Base-by-base conservation (phyloP, 2,329 filamentous ascomycete genomes). In the Arthrinium phaeospermum region DNA sequence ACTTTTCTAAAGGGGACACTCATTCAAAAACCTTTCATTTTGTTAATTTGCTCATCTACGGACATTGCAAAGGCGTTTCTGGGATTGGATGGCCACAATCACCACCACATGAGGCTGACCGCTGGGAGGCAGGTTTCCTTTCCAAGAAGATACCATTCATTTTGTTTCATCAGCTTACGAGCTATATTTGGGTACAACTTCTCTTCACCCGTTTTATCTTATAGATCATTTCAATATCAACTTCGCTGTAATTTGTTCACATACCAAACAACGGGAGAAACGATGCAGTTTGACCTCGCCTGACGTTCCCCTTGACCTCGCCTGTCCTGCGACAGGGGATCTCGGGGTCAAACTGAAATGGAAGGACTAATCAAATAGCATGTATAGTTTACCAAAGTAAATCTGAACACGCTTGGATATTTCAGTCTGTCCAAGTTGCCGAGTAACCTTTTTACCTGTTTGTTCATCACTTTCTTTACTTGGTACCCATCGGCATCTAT, bases 21-120 rank as follows among this genome's bases (percentile, higher is more conserved):
- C 51, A 57, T 34, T 70, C 69, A 70, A 69, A 24, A 30, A 7
- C 27, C 30, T 22, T 27, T 71, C n/a, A 70, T 69, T 44, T 24
- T 53, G 3, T 37, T 49, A 3, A 19, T 37, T 49, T 24, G 49
- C 27, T 72, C 70, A 73, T 73, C 69, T 71, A 67, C 41, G 67
- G 71, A 69, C 68, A 49, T 71, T 70, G 71, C 73, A 73, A 41
- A n/a, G 57, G 57, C 30, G 57, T 64, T 64, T 41, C n/a, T 14
- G 57, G 57, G 34, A 41, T 41, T 37, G 30, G 34, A 41, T 41
- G 34, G 16, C 19, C 2, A n/a, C 41, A 41, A 64, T 64, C 22
- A 64, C 22, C 57, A 64, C 34, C 8, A 13, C 34, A 64, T 64
- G 34, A 14, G 10, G 57, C 57, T 22, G 22, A 41, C 14, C 2